Evolutionary conservation across 306 rosid genomes (phyloP), one percentile per base, ranked within the genome.

Genomic region (Lathyrus sativus): DNA sequence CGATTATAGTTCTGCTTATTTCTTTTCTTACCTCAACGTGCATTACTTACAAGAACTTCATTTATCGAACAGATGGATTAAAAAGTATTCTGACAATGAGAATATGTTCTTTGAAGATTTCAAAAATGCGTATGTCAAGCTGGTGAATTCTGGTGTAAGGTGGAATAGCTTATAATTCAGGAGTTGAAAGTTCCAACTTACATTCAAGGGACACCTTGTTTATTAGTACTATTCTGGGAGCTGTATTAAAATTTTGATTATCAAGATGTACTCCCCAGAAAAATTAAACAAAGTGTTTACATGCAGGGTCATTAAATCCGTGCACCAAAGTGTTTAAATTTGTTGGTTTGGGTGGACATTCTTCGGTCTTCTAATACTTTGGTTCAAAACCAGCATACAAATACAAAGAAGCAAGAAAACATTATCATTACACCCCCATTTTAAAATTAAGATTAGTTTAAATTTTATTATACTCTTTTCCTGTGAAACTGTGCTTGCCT

Each of bases 121-220:
- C 75, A 77, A 80, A 74, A 84, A 80, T 67, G 97, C 95, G 31
- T 88, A 90, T 63, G 70, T 74, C 78, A 95, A 95, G 83, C 82
- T 95, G 79, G 99, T 90, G 83, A 88, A 88, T 80, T 77, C 88
- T 67, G 97, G 97, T 61, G 99, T 81, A 28, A 85, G 74, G 75
- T 90, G 99, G 99, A 87, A 59, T 76, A 80, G 76, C 76, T 56
- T 65, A 50, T 88, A 79, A 70, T 49, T 60, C 42, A 59, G 15
- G 56, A 41, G 28, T 73, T 69, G 59, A 71, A 44, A 13, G 38
- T 58, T 73, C 53, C 24, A 42, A 59, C 15, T 65, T 56, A 65
- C 28, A 62, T 14, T 22, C 18, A 63, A 67, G 77, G 31, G 48
- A 55, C 59, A 39, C 29, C 33, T 60, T 71, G 41, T 51, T 37